Conservation (phyloP, 495 filamentous ascomycete genomes). For the Penicillium paxilli region DNA sequence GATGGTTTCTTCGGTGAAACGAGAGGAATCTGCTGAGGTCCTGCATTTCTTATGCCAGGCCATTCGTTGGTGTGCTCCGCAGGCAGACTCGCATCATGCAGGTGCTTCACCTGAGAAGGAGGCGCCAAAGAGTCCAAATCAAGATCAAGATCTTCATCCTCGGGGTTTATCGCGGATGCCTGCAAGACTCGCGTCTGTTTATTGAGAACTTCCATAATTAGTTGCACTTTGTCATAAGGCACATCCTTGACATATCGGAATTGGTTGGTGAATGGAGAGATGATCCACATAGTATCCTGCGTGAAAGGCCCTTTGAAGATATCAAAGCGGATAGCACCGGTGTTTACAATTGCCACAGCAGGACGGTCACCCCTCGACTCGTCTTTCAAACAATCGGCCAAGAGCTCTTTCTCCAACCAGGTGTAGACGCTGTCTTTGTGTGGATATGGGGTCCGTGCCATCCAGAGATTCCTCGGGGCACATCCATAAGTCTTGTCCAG, state of each 20-base stretch:
- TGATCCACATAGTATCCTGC: constrained; percentile 75
- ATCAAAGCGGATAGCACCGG: constrained; percentile 90
- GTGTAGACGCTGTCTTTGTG: constrained; percentile 70
- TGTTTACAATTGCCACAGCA: constrained; percentile 77
- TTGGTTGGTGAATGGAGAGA: constrained; percentile 84
- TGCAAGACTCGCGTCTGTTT: constrained; percentile 61
- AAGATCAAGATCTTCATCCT: constrained; percentile 10
- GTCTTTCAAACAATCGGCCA: constrained; percentile 63
- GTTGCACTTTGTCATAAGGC: constrained; percentile 68
- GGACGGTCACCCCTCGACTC: constrained; percentile 49
- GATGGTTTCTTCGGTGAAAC: constrained; percentile 8
- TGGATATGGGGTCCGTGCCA: constrained; percentile 73
- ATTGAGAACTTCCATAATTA: constrained; percentile 74
- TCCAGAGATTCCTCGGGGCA: constrained; percentile 77
- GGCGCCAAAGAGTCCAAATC: constrained; percentile 31
- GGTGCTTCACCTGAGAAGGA: constrained; percentile 36
- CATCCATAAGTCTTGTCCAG: constrained; percentile 80
- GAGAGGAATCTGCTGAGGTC: constrained; percentile 27
- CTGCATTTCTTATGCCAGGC: not conserved
- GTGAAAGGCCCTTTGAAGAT: constrained; percentile 92
- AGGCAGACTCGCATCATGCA: constrained; percentile 9
- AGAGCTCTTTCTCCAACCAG: constrained; percentile 72
- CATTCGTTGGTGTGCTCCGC: not conserved
- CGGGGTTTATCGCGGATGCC: constrained; percentile 12
- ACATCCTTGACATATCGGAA: constrained; percentile 80